Evolutionary conservation across 179 eudicot genomes (phyloP).

Genomic region (Silene noctiflora): DNA sequence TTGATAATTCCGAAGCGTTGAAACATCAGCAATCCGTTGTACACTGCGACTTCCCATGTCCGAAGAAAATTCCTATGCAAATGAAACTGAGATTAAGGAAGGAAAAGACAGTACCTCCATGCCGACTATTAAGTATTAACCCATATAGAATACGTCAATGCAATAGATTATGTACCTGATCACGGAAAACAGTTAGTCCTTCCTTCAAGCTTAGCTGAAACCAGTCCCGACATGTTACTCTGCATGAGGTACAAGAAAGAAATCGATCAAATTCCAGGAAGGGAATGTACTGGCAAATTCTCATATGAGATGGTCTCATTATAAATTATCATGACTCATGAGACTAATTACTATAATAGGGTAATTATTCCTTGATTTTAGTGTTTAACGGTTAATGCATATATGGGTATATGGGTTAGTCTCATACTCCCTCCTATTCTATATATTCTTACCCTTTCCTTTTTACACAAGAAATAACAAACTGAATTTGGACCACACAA

Average conservation of each 20-base stretch:
- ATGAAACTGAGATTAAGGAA: not conserved
- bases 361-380: too few relatives aligned
- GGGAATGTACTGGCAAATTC: conserved; percentile 5
- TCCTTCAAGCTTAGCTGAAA: conserved; percentile 98
- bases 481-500: too few relatives aligned
- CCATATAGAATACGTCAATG: conserved; percentile 2
- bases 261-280: not conserved
- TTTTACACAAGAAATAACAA: too few relatives aligned
- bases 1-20: conserved; percentile 78
- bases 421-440: too few relatives aligned
- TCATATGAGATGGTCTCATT: too few relatives aligned
- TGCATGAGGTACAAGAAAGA: conserved; percentile 31
- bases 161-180: conserved; percentile 53
- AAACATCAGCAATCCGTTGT: conserved; percentile 88
- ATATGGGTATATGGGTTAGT: too few relatives aligned
- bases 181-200: conserved; percentile 98
- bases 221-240: conserved; percentile 99
- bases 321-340: too few relatives aligned
- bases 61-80: conserved; percentile 86
- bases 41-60: conserved; percentile 98
- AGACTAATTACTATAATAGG: too few relatives aligned
- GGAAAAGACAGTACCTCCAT: not conserved
- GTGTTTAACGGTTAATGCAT: too few relatives aligned
- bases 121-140: not conserved
- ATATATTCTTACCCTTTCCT: too few relatives aligned